Base-by-base conservation (phyloP, 306 rosid species). In the Acacia acuminata region DNA sequence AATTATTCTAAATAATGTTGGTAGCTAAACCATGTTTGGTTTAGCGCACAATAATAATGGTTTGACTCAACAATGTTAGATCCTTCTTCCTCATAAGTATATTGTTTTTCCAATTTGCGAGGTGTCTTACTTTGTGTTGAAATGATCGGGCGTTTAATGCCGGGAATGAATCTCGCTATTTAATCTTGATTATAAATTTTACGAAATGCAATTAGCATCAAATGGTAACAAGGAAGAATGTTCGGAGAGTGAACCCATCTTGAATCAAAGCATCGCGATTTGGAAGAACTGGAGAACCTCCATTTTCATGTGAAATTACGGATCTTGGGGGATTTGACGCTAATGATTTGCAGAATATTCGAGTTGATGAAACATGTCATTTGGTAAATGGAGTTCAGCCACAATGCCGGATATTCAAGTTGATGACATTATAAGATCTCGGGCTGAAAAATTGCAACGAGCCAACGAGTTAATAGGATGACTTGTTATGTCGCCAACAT, bases 371-470 rank as follows among this genome's bases (percentile, higher is more conserved):
- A 79, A 86, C 81, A 71, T 79, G 87, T 85, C 92, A 77, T 84
- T 86, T 90, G 71, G 90, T 92, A 86, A 90, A 85, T 82, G 76
- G 80, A 6, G 99, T 94, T 85, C 98, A 90, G 48, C 89, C 86
- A 22, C 99, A 92, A 79, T 96, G 99, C 82, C 94, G 99, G 36
- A 96, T 96, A 90, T 96, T n/a, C n/a, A n/a, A n/a, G n/a, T n/a
- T n/a, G n/a, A n/a, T n/a, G n/a, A n/a, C n/a, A n/a, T n/a, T n/a
- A n/a, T n/a, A n/a, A n/a, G n/a, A n/a, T n/a, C n/a, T n/a, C n/a
- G n/a, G n/a, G n/a, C n/a, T n/a, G n/a, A n/a, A n/a, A n/a, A n/a
- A n/a, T n/a, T n/a, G n/a, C n/a, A n/a, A n/a, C n/a, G n/a, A n/a
- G n/a, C n/a, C n/a, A n/a, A n/a, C n/a, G n/a, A n/a, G n/a, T n/a